A percentile compares a stretch with the other conserved stretches of the same genome.
Conservation (phyloP, 139 green algal species). For the Pseudopediastrum boryanum region DNA sequence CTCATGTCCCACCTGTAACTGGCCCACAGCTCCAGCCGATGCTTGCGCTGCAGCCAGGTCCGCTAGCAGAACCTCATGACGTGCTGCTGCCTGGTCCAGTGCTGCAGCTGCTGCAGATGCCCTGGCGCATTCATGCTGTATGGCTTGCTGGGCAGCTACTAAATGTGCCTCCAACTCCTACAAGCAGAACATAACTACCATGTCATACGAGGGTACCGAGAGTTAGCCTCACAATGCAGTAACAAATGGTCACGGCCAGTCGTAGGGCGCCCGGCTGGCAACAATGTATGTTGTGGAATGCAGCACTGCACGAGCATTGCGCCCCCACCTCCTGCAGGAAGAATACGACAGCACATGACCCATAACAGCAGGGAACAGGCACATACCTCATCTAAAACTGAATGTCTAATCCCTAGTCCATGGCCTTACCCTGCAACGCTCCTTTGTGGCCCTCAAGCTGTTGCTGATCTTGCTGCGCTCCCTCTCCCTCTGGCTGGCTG, state of each 20-base stretch:
- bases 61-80: background rate
- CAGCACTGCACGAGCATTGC: background rate
- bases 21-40: background rate
- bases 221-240: too few species aligned
- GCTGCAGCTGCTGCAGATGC: slow-evolving; percentile 7
- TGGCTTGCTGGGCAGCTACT: too few species aligned
- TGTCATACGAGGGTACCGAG: too few species aligned
- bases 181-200: background rate
- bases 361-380: background rate
- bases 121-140: slow-evolving; percentile 2
- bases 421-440: too few species aligned
- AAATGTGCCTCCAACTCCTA: too few species aligned
- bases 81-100: background rate
- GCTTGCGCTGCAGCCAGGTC: slow-evolving; percentile 30
- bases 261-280: background rate
- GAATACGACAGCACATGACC: background rate
- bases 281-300: background rate
- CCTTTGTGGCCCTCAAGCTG: background rate
- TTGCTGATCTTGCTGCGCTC: background rate
- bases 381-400: background rate
- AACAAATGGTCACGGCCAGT: background rate
- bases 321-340: background rate
- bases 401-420: too few species aligned
- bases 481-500: background rate
- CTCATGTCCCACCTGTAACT: slow-evolving; percentile 32